Percentiles rank a stretch among this genome's conserved stretches.
Evolutionary conservation across 768 basidiomycete species (phyloP).

Genomic region (Terana coerulea): DNA sequence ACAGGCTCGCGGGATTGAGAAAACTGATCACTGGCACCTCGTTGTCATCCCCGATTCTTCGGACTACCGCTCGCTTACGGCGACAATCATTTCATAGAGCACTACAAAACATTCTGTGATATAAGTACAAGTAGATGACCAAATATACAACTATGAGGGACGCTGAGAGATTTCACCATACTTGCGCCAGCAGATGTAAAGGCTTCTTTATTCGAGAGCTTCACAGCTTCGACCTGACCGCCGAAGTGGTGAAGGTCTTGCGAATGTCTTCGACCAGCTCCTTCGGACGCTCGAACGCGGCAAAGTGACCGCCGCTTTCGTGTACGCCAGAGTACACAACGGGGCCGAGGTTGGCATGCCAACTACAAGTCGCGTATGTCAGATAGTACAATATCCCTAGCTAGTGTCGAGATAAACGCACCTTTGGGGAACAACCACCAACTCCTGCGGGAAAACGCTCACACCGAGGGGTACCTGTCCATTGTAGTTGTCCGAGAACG

Average conservation of each 20-base stretch:
- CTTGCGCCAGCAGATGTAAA: neutral
- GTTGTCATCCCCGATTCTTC: neutral
- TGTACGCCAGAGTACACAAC: constrained; percentile 49
- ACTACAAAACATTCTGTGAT: neutral
- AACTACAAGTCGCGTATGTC: too few relatives aligned
- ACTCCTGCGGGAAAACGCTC: constrained; percentile 29
- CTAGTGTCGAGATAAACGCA: constrained; percentile 6
- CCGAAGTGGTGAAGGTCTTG: constrained; percentile 41
- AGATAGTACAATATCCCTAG: neutral
- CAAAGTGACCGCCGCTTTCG: constrained; percentile 54
- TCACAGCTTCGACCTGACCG: neutral
- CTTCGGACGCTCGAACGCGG: constrained; percentile 47
- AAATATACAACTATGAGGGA: neutral
- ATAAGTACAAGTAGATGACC: neutral
- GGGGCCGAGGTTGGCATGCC: constrained; percentile 34
- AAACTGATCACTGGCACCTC: too few relatives aligned
- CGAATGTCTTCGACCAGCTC: constrained; percentile 46
- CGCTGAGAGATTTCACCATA: neutral
- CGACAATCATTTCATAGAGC: neutral
- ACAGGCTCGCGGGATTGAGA: too few relatives aligned
- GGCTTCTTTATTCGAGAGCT: neutral
- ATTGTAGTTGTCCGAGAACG: neutral
- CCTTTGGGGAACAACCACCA: constrained; percentile 16
- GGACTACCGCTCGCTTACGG: neutral
- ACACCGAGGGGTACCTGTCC: constrained; percentile 25